Conservation (phyloP, 257 asterid genomes). For the Buddleja alternifolia region DNA sequence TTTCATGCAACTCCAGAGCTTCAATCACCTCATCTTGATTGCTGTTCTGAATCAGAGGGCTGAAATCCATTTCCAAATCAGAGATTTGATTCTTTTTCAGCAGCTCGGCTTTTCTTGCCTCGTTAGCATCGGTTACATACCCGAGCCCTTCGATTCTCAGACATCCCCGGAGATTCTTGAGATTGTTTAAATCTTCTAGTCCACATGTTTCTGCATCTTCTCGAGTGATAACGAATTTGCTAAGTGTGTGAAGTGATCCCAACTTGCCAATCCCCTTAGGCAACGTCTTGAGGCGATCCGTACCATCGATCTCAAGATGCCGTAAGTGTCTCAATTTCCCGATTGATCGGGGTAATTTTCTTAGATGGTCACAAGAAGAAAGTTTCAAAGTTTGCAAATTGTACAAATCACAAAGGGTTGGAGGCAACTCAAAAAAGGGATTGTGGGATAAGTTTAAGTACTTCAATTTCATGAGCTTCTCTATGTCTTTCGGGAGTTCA, state of each 20-base stretch:
- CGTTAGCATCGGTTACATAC: constrained; percentile 35
- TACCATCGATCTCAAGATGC: constrained; percentile 63
- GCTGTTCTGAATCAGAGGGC: constrained; percentile 28
- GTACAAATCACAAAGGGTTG: constrained; percentile 51
- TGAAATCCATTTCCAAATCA: constrained; percentile 56
- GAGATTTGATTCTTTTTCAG: constrained; percentile 42
- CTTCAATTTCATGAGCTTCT: constrained; percentile 48
- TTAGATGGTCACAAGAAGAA: constrained; percentile 52
- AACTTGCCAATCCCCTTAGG: constrained; percentile 61
- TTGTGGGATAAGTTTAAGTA: constrained; percentile 70
- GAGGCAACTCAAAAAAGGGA: constrained; percentile 61
- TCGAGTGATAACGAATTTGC: constrained; percentile 47
- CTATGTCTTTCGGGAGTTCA: constrained; percentile 52
- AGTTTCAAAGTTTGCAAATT: constrained; percentile 65
- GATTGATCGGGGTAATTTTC: constrained; percentile 42
- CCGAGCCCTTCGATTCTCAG: constrained; percentile 73
- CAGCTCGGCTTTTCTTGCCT: constrained; percentile 58
- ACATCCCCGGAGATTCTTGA: constrained; percentile 56
- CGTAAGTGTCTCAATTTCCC: constrained; percentile 44
- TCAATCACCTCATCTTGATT: constrained; percentile 49
- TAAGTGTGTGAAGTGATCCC: constrained; percentile 58
- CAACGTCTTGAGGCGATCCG: constrained; percentile 49
- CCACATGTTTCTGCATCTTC: constrained; percentile 35
- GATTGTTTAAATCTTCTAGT: constrained; percentile 47
- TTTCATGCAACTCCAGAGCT: constrained; percentile 47